Evolutionary conservation across 2,329 filamentous ascomycete genomes (phyloP).

Genomic region (Corinectria fuckeliana): DNA sequence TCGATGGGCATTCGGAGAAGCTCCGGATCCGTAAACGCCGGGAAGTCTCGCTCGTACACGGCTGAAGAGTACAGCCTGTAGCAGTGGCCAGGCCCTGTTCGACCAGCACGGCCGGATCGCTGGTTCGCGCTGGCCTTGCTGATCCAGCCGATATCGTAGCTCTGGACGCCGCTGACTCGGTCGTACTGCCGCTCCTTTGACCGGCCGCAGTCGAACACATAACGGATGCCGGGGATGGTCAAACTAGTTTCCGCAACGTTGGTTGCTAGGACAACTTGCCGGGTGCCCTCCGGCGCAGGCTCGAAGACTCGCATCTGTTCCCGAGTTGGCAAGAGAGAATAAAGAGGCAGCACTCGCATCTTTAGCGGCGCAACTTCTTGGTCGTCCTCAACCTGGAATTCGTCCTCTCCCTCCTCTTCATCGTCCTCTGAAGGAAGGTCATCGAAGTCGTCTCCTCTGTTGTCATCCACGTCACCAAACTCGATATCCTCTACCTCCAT

Average conservation of each 20-base stretch:
- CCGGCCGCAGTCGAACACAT: slow-evolving; percentile 93
- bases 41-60: slow-evolving; percentile 88
- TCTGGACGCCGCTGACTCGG: slow-evolving; percentile 87
- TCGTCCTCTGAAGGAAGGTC: slow-evolving; percentile 66
- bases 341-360: slow-evolving; percentile 91
- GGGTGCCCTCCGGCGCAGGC: slow-evolving; percentile 78
- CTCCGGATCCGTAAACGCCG: slow-evolving; percentile 86
- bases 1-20: slow-evolving; percentile 91
- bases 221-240: slow-evolving; percentile 93
- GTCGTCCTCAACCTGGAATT: slow-evolving; percentile 74
- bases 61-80: slow-evolving; percentile 95
- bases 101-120: slow-evolving; percentile 88
- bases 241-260: slow-evolving; percentile 98
- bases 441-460: slow-evolving; percentile 63
- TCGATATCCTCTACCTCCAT: slow-evolving; percentile 89
- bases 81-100: slow-evolving; percentile 95
- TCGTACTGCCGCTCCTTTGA: slow-evolving; percentile 94
- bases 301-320: slow-evolving; percentile 94
- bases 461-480: slow-evolving; percentile 73
- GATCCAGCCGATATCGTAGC: slow-evolving; percentile 94
- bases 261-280: slow-evolving; percentile 88
- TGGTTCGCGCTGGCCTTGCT: slow-evolving; percentile 96
- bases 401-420: slow-evolving; percentile 67
- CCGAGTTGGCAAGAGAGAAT: slow-evolving; percentile 87
- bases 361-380: slow-evolving; percentile 66